Conservation (phyloP, 169 alveolate species). For the Babesia bovis region DNA sequence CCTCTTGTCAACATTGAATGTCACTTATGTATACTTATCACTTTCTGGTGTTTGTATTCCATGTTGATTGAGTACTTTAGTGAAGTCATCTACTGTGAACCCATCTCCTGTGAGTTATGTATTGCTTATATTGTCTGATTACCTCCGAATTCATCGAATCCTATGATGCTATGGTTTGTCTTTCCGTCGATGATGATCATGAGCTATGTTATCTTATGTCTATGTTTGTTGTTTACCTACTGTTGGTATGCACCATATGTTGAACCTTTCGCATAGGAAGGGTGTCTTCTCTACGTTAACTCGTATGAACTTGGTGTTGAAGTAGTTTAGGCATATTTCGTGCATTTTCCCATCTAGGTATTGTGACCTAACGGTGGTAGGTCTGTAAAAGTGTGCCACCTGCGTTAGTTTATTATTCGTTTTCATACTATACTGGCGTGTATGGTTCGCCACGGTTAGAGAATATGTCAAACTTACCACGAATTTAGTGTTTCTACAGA, state of each 20-base stretch:
- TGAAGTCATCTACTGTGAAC: slow-evolving; percentile 41
- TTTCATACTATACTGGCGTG: too few relatives aligned
- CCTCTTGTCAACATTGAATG: neutral
- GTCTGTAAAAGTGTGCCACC: slow-evolving; percentile 78
- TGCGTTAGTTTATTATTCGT: neutral
- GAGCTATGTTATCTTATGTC: slow-evolving; percentile 12
- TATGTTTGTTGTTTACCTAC: slow-evolving; percentile 17
- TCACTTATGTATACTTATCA: neutral
- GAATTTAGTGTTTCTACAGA: slow-evolving; percentile 66
- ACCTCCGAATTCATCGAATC: slow-evolving; percentile 81
- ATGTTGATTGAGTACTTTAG: slow-evolving; percentile 39
- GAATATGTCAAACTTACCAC: slow-evolving; percentile 69
- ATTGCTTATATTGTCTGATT: slow-evolving; percentile 8
- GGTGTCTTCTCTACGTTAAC: slow-evolving; percentile 78
- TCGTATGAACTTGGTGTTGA: slow-evolving; percentile 70
- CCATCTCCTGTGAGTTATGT: slow-evolving; percentile 56
- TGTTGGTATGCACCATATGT: slow-evolving; percentile 81
- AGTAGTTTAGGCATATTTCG: slow-evolving; percentile 62
- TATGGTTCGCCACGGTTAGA: too few relatives aligned
- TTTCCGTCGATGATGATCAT: slow-evolving; percentile 73
- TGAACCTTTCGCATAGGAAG: slow-evolving; percentile 75
- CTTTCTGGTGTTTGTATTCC: slow-evolving; percentile 28
- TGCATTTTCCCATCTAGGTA: slow-evolving; percentile 69
- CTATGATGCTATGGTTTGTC: slow-evolving; percentile 75
- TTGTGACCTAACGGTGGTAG: slow-evolving; percentile 75